Base-by-base conservation (phyloP, 2,329 filamentous ascomycete genomes). In the Fusarium goolgardi region DNA sequence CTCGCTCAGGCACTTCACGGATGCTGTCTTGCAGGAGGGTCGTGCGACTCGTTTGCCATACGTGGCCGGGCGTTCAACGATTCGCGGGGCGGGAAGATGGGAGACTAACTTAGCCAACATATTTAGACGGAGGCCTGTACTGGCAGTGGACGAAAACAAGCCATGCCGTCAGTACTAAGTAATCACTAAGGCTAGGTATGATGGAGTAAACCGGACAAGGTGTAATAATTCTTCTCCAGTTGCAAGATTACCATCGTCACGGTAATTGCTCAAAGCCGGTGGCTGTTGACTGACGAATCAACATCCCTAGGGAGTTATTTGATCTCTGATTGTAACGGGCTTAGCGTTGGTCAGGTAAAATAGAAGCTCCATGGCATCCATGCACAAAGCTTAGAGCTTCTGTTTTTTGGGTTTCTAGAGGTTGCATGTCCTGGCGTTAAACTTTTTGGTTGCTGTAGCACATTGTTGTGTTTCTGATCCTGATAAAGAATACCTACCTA, bases 201-300 rank as follows among this genome's bases (percentile, higher is more conserved):
- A 50, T 34, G 27, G 16, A 44, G 10, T 27, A n/a, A 39, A 44
- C 39, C 16, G 52, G 46, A 37, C 43, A 40, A 45, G 32, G 41
- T 54, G 58, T 41, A 56, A 52, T 63, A 54, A 56, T 51, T 61
- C n/a, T 69, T 63, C 63, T 47, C 50, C 60, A 73, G n/a, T 39
- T 49, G 29, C 69, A 71, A 72, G 55, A 73, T 71, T 70, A 71
- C 65, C 71, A 70, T 67, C 44, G 49, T 49, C 54, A 55, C 65
- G 59, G 65, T 67, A 61, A 71, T 65, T 69, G 49, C 34, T 63
- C 65, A 63, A 39, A 47, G 43, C 50, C 63, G 39, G 54, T 65
- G 45, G 40, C 52, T 56, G 52, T 52, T 21, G 47, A 44, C 54
- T 50, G 55, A 46, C 64, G 43, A 67, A 73, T 73, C 67, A 71